Evolutionary conservation across 352 stramenopile species (phyloP), one percentile per base, ranked within the genome.

Genomic region (Phytophthora tubulina): DNA sequence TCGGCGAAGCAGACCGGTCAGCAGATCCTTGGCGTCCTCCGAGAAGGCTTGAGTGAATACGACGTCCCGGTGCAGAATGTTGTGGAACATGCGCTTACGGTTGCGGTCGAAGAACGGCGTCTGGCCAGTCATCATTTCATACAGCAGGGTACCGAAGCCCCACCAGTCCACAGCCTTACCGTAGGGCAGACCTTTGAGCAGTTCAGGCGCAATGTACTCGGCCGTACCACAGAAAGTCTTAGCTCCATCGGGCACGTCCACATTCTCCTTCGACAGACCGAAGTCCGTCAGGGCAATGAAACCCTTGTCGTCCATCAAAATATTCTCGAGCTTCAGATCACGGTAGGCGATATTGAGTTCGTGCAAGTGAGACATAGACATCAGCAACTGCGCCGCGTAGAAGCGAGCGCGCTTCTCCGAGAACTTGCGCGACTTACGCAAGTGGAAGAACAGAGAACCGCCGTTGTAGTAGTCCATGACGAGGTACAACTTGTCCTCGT

Each of bases 91-190:
- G 59, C 90, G 82, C 76, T 98, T 98, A 9, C 94, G 79, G 78
- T 98, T 98, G 51, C 95, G 94, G 73, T 98, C 95, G 63, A 98
- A 98, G 77, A 98, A 99, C 9, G 96, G 96, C 11, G 95, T 98
- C 84, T 96, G 76, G 21, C 95, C 94, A 8, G 92, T 94, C 79
- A 98, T 97, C 92, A 99, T 98, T 84, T 99, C 96, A 80, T 98
- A 99, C 52, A 97, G 79, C 42, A 98, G 80, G 17, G 87, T 97
- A 21, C 95, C 95, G 68, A 98, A 97, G 36, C 89, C 89, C 95
- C 95, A 98, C 93, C 93, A 98, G 72, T 98, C 95, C 13, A 98
- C 94, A 13, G 88, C 86, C 69, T 93, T 91, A 48, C 91, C 90
- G 72, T 98, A 98, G 30, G 86, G 84, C 58, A 96, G 75, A 14